phyloP scores from a whole-genome alignment of 306 rosid species.

The Abrus precatorius region DNA sequence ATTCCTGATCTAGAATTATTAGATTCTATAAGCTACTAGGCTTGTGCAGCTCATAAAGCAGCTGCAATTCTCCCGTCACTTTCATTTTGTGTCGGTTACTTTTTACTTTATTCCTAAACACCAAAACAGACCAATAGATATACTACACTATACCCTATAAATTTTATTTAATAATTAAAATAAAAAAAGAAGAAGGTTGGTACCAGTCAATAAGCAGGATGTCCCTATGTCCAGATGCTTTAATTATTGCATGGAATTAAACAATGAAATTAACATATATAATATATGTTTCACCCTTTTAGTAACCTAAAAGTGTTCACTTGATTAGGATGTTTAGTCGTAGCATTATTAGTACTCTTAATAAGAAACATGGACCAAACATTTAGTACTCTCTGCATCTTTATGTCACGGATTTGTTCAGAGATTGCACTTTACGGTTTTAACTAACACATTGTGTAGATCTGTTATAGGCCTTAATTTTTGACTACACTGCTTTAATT shows the following conservation, averaged over 20 bases:
- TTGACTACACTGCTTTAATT: constrained; percentile 50
- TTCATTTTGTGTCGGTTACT: constrained; percentile 72
- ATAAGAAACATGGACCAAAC: constrained; percentile 43
- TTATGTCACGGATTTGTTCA: constrained; percentile 35
- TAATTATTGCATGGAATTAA: constrained; percentile 25
- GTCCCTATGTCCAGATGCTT: background rate
- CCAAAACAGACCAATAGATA: constrained; percentile 48
- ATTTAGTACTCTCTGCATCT: constrained; percentile 48
- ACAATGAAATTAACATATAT: background rate
- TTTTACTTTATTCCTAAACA: constrained; percentile 84
- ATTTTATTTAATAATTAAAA: background rate
- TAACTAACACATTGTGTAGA: constrained; percentile 23
- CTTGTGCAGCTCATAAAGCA: constrained; percentile 52
- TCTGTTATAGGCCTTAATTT: constrained; percentile 47
- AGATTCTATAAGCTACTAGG: constrained; percentile 54
- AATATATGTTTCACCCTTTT: constrained; percentile 23
- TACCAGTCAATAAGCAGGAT: constrained; percentile 25
- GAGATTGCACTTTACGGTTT: constrained; percentile 39
- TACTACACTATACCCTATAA: constrained; percentile 23
- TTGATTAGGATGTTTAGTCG: constrained; percentile 1
- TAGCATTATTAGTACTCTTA: constrained; percentile 13
- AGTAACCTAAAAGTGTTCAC: constrained; percentile 30
- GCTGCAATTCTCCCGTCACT: constrained; percentile 55
- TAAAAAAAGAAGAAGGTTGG: background rate
- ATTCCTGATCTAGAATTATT: constrained; percentile 50